Evolutionary conservation across 2,329 filamentous ascomycete species (phyloP).

Genomic region (Colletotrichum sp.): DNA sequence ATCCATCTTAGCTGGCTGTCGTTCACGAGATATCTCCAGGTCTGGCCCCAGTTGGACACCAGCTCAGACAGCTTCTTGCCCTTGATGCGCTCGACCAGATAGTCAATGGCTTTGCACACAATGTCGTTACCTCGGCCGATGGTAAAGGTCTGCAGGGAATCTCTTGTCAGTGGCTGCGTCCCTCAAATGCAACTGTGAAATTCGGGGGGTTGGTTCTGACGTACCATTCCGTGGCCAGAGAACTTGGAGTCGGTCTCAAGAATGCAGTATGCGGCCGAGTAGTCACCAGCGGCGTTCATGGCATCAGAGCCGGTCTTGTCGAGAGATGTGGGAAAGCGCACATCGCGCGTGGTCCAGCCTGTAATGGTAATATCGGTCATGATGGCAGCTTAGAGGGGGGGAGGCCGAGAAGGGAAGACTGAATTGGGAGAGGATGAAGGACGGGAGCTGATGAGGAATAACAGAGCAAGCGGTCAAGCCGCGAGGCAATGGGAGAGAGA

Average conservation of each 20-base stretch:
- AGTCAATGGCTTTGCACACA: slow-evolving; percentile 82
- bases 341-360: slow-evolving; percentile 72
- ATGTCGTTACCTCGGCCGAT: slow-evolving; percentile 92
- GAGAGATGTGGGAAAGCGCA: slow-evolving; percentile 87
- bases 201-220: background rate
- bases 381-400: background rate
- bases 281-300: slow-evolving; percentile 94
- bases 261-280: slow-evolving; percentile 94
- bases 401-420: background rate
- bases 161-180: background rate
- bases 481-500: background rate
- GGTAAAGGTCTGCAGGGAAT: slow-evolving; percentile 66
- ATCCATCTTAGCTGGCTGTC: slow-evolving; percentile 94
- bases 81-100: slow-evolving; percentile 77
- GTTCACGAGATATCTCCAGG: slow-evolving; percentile 89
- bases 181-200: background rate
- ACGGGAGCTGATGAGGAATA: background rate
- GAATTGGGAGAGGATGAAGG: background rate
- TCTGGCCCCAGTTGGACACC: slow-evolving; percentile 81
- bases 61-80: slow-evolving; percentile 78
- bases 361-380: slow-evolving; percentile 72
- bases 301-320: slow-evolving; percentile 97
- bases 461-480: background rate
- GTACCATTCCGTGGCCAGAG: slow-evolving; percentile 80
- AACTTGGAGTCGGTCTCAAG: slow-evolving; percentile 77